Evolutionary conservation across 768 basidiomycete genomes (phyloP), one percentile per base, ranked within the genome.

Genomic region (Termitomyces sp.): DNA sequence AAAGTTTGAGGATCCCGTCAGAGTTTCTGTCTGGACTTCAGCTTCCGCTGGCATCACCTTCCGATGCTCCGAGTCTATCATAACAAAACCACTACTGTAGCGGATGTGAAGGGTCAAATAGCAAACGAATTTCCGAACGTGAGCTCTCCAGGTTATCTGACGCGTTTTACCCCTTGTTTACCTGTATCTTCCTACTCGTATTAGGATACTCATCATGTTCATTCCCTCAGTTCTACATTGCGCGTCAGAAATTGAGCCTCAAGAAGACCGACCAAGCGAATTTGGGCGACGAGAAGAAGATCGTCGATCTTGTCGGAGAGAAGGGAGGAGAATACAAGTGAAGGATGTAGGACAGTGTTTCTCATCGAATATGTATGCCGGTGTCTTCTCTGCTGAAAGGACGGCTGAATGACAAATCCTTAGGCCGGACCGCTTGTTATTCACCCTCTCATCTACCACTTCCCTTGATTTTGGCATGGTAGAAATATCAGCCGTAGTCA

Each of bases 301-400:
- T 98, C 48, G 71, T 69, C 14, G 77, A 82, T 30, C 79, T 83
- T n/a, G 83, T 82, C 0, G 69, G 92, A 4, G 67, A 66, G 10
- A 79, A 86, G 20, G 87, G 82, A 10, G 80, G 79, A n/a, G 85
- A 87, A 59, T 66, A 41, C 72, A 80, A 40, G 79, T 95, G 60
- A 97, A 97, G 72, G 97, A 98, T 98, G 95, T 91, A 81, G 79
- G 66, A 90, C 89, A 0, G 93, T 98, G 18, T 98, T 93, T 72
- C 69, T 98, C 51, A 76, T 90, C 53, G 97, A 99, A 95, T 99
- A 98, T 68, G 95, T 95, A 74, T 67, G 94, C 71, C 35, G 16
- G 20, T 14, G 35, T 13, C 32, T 53, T n/a, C 13, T 16, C 58
- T 0, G 8, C 35, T 43, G 28, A 57, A 56, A 40, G 53, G 10